Evolutionary conservation across 192 early-diverging fungal genomes (phyloP), one percentile per base, ranked within the genome.

Genomic region (Coemansia sp.): DNA sequence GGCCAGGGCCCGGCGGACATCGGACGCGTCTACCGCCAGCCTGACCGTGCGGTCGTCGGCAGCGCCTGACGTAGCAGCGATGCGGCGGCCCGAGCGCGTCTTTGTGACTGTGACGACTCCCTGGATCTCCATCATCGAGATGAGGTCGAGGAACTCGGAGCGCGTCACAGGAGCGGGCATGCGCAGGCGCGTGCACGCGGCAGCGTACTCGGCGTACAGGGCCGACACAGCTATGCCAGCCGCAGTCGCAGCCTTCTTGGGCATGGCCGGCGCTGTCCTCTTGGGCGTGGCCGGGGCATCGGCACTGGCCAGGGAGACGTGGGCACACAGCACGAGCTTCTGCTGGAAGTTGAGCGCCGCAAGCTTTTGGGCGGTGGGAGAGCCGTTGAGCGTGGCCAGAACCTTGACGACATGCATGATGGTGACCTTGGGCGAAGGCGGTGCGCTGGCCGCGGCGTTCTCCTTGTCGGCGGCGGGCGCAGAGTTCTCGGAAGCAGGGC

Each of bases 371-470:
- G 76, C 54, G 13, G 60, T 52, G 0, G 81, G 63, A 1, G 75
- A 77, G 17, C 86, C 91, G 44, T 80, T 77, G 4, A 85, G 78
- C 3, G 51, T 60, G 22, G 60, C 64, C 30, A 87, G 51, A 0
- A 86, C 91, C 57, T 80, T 82, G 16, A 85, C 64, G 18, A 95
- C 78, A 65, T 91, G 89, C 44, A 78, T 75, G 12, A 95, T 67
- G 0, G 86, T 84, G n/a, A 93, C 88, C 54, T 82, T 86, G 30
- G 88, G 90, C 20, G 38, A 34, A 16, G 59, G 38, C 23, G 40
- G n/a, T 0, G n/a, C 25, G 7, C 26, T 52, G n/a, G 47, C 28
- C 1, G 42, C 58, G 20, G 34, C 38, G 28, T 69, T 68, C n/a
- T 74, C 76, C 32, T 60, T 60, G 28, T 75, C 44, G 1, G 47